Conservation (phyloP, 305 asterid genomes). For the Monarda citriodora region DNA sequence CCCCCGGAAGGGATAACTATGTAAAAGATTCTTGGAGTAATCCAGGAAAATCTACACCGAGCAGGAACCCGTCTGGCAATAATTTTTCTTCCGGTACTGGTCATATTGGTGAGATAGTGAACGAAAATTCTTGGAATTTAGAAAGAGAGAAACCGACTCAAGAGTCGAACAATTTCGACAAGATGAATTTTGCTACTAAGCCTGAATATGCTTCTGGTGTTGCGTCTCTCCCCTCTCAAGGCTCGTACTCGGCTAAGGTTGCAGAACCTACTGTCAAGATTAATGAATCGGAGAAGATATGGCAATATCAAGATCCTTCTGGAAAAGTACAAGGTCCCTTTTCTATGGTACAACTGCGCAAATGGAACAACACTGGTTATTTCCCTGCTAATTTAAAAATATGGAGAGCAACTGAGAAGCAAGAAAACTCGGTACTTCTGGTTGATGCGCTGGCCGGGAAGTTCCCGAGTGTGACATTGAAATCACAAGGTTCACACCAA, state of each 20-base stretch:
- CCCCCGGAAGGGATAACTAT: conserved; percentile 67
- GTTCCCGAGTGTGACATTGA: conserved; percentile 35
- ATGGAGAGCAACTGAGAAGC: conserved; percentile 68
- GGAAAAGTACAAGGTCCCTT: conserved; percentile 98
- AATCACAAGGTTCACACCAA: conserved; percentile 13
- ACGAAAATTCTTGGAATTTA: conserved; percentile 56
- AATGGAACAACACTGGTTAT: conserved; percentile 96
- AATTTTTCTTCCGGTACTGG: conserved; percentile 37
- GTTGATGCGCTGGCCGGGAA: conserved; percentile 88
- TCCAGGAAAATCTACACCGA: conserved; percentile 41
- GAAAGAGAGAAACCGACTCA: conserved; percentile 54
- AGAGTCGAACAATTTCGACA: conserved; percentile 45
- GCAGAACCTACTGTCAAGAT: conserved; percentile 54
- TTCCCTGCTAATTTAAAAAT: conserved; percentile 83
- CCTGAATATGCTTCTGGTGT: conserved; percentile 47
- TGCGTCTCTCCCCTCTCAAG: conserved; percentile 37
- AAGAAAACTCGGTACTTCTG: conserved; percentile 64
- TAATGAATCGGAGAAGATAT: conserved; percentile 87
- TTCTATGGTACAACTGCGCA: conserved; percentile 88
- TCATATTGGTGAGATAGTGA: conserved; percentile 40
- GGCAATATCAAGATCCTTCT: conserved; percentile 97
- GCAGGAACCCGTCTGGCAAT: conserved; percentile 47
- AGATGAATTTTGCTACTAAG: conserved; percentile 34
- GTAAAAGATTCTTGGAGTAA: conserved; percentile 67
- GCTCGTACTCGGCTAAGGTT: conserved; percentile 38